Conservation (phyloP, 768 basidiomycete genomes). For the Leucocoprinus sp. region DNA sequence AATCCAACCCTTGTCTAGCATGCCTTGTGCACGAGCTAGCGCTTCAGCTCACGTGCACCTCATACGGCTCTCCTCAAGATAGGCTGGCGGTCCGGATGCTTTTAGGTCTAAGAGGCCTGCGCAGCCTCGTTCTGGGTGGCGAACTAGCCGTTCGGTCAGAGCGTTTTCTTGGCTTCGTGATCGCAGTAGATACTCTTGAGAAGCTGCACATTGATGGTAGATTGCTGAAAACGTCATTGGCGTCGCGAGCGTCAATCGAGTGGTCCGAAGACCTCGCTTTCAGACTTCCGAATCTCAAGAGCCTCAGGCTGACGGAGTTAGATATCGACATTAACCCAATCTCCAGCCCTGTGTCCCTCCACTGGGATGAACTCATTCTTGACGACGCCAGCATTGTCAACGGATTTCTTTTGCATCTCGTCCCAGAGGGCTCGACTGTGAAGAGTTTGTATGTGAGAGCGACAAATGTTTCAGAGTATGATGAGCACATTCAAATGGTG, state of each 20-base stretch:
- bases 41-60: constrained; percentile 26
- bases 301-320: constrained; percentile 33
- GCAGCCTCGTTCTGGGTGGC: constrained; percentile 38
- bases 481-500: constrained; percentile 33
- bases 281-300: constrained; percentile 35
- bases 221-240: constrained; percentile 19
- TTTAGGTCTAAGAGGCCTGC: constrained; percentile 34
- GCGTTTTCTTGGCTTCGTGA: constrained; percentile 35
- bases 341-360: constrained; percentile 25
- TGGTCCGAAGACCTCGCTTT: constrained; percentile 46
- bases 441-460: constrained; percentile 30
- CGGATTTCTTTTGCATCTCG: constrained; percentile 34
- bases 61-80: constrained; percentile 9
- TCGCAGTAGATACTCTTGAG: constrained; percentile 30
- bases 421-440: constrained; percentile 27
- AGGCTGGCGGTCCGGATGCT: constrained; percentile 32
- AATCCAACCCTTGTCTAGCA: constrained; percentile 26
- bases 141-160: constrained; percentile 38
- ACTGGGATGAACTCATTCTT: constrained; percentile 31
- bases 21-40: constrained; percentile 33
- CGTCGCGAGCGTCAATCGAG: constrained; percentile 32
- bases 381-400: constrained; percentile 34
- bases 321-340: constrained; percentile 34
- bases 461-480: constrained; percentile 23
- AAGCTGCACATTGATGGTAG: constrained; percentile 42